phyloP scores from a whole-genome alignment of 78 protist genomes.

The Cavenderia fasciculata region DNA sequence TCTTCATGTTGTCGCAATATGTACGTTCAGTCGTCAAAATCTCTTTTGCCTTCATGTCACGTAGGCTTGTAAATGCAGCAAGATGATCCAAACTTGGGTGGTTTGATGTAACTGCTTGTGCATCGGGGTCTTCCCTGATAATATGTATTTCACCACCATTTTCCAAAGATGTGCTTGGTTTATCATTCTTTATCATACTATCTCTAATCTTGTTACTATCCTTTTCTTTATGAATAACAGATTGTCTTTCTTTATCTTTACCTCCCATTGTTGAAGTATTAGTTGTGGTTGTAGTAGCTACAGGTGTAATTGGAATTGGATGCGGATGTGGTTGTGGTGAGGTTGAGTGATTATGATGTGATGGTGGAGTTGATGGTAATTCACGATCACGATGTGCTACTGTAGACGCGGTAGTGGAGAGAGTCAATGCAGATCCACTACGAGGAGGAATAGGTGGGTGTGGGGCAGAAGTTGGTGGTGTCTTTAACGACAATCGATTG shows the following conservation, averaged over 20 bases:
- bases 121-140: too few species aligned
- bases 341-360: not conserved
- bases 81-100: constrained; percentile 58
- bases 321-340: not conserved
- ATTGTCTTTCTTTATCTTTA: not conserved
- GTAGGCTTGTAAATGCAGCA: constrained; percentile 12
- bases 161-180: not conserved
- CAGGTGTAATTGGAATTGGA: not conserved
- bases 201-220: not conserved
- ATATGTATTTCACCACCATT: too few species aligned
- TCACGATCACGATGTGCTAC: not conserved
- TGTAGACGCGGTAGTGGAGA: not conserved
- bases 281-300: not conserved
- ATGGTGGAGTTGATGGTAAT: not conserved
- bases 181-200: not conserved
- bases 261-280: not conserved
- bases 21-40: constrained; percentile 65
- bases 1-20: constrained; percentile 66
- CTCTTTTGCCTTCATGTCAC: constrained; percentile 63
- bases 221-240: not conserved
- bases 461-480: not conserved
- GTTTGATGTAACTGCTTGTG: not conserved
- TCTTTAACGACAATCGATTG: not conserved
- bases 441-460: constrained; percentile 6
- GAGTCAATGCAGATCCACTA: not conserved